Base-by-base conservation (phyloP, 2,329 filamentous ascomycete species). In the Eurotiales sp. region DNA sequence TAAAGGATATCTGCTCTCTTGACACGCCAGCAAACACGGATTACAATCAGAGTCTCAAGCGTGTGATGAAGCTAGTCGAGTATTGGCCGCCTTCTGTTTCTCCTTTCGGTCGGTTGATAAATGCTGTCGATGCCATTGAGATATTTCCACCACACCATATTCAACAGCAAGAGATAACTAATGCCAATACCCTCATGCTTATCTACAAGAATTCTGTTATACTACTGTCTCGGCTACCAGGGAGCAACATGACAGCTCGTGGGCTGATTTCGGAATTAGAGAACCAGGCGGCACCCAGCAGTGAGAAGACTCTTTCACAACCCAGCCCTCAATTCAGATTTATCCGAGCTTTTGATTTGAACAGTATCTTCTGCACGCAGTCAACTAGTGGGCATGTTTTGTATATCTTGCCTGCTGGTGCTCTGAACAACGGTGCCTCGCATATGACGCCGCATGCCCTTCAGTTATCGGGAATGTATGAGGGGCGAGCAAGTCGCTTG, bases 1-100 rank as follows among this genome's bases (percentile, higher is more conserved):
- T 99, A 58, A 90, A 91, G 17, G 93, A 95, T 49, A 99, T 99
- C 39, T 99, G 93, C 70, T 95, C 92, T 14, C 85, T 96, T 72
- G 92, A 96, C 61, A 79, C 87, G 73, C 65, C 87, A 62, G 62
- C 77, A 69, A 61, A 81, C 1, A 69, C 71, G 3, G 86, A 89
- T 62, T 87, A 90, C 59, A 84, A 85, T 8, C 87, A 88, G 58
- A 77, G 89, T 40, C 80, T 86, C 29, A 86, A 84, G 58, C 84
- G 88, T 37, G 74, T 96, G 43, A 85, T 85, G 56, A 85, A 86
- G 57, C 80, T 93, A 67, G 80, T 95, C 37, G 83, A 88, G 61
- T 82, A 79, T 41, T 95, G 90, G 89, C 89, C 90, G 1, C 64
- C 73, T 19, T 80, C 85, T 45, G 79, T 91, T 21, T 81, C 85